Evolutionary conservation across 345 rosid species (phyloP).

Genomic region (Rhizophora apiculata): DNA sequence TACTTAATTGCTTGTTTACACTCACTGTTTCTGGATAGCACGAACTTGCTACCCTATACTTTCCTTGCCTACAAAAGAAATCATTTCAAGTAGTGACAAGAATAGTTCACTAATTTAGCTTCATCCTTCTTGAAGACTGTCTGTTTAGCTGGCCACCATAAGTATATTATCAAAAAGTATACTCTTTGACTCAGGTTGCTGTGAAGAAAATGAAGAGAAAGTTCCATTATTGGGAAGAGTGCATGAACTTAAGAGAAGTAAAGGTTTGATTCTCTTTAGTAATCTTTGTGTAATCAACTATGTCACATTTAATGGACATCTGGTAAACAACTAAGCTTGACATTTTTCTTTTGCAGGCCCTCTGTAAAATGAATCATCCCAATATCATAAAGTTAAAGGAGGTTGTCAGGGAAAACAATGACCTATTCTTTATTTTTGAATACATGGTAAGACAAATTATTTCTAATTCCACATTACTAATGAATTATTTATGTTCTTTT

Average conservation of each 20-base stretch:
- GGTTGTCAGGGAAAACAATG: conserved; percentile 82
- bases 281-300: conserved; percentile 4
- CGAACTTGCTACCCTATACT: not conserved
- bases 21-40: not conserved
- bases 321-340: not conserved
- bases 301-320: not conserved
- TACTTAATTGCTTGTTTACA: not conserved
- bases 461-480: not conserved
- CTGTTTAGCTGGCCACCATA: not conserved
- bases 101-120: not conserved
- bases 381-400: conserved; percentile 86
- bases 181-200: conserved; percentile 60
- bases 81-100: not conserved
- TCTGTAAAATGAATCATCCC: conserved; percentile 79
- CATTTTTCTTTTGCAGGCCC: conserved; percentile 62
- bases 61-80: conserved; percentile 5
- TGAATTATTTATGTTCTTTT: not conserved
- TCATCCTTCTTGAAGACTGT: not conserved
- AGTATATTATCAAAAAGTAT: too few species aligned
- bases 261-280: conserved; percentile 44
- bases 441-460: conserved; percentile 63
- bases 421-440: conserved; percentile 87
- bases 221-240: conserved; percentile 90
- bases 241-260: conserved; percentile 83
- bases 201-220: conserved; percentile 95